These are phyloP conservation scores for Geopyxis carbonaria DNA, from an alignment of 495 filamentous ascomycete species.

Conservation along the genomic window DNA sequence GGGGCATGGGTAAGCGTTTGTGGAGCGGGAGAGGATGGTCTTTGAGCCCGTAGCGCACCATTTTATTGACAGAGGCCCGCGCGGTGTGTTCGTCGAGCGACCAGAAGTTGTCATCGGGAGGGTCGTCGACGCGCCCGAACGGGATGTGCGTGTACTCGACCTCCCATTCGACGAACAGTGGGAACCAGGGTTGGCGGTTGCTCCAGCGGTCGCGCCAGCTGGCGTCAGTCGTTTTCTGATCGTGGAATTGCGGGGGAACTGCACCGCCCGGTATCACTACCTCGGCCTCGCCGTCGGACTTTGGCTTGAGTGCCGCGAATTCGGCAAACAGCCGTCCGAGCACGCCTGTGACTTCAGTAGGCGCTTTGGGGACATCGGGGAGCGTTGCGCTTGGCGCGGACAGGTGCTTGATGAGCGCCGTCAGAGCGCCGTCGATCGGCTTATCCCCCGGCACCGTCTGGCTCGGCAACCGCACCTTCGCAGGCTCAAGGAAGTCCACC, in stretches of 20 bases:
- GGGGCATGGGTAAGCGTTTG: constrained; percentile 5
- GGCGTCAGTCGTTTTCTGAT: constrained; percentile 5
- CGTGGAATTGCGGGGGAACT: constrained; percentile 10
- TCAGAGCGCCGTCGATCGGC: no score
- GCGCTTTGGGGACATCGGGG: background rate
- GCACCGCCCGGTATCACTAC: background rate
- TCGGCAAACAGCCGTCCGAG: no score
- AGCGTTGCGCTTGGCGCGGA: background rate
- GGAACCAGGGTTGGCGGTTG: constrained; percentile 32
- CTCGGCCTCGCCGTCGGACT: background rate
- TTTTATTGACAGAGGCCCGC: background rate
- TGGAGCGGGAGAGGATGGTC: background rate
- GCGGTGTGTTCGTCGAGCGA: constrained; percentile 9
- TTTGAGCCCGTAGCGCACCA: constrained; percentile 20
- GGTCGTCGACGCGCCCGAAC: constrained; percentile 10
- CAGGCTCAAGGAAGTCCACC: constrained; percentile 28
- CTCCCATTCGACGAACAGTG: constrained; percentile 40
- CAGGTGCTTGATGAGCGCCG: no score
- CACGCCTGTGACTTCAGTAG: background rate
- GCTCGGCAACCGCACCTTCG: constrained; percentile 25
- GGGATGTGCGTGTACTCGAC: constrained; percentile 34
- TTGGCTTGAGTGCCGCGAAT: constrained; percentile 11
- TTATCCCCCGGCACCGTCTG: no score
- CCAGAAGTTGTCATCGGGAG: no score
- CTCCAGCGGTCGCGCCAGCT: constrained; percentile 28